Evolutionary conservation across 306 rosid species (phyloP).

Genomic region (Pyrus bretschneideri): DNA sequence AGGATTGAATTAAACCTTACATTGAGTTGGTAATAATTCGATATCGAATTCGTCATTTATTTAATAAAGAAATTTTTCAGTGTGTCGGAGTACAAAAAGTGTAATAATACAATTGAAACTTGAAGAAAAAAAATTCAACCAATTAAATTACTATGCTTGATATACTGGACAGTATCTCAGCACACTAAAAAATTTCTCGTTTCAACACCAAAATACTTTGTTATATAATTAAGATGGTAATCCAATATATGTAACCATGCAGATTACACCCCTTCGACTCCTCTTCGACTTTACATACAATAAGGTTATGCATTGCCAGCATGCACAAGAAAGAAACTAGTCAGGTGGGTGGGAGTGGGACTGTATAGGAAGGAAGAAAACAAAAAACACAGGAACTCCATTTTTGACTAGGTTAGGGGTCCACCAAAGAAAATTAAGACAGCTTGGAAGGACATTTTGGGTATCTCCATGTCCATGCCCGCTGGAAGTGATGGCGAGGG

Average conservation of each 20-base stretch:
- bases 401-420: not conserved
- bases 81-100: no score
- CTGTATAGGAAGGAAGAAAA: not conserved
- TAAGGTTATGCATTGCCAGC: not conserved
- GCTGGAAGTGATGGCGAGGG: slow-evolving; percentile 1
- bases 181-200: no score
- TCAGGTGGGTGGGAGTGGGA: not conserved
- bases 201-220: not conserved
- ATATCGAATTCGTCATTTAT: no score
- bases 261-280: not conserved
- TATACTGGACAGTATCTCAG: accelerated
- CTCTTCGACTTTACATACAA: not conserved
- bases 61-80: no score
- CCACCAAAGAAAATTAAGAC: not conserved
- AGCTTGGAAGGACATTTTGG: not conserved
- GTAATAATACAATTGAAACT: no score
- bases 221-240: not conserved
- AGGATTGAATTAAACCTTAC: no score
- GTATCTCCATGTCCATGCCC: not conserved
- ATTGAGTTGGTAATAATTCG: no score
- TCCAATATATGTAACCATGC: not conserved
- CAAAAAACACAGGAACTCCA: not conserved
- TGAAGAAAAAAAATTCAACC: no score
- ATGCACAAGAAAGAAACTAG: not conserved
- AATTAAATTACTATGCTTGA: no score